Base-by-base conservation (phyloP, 2,329 filamentous ascomycete genomes). In the Thelonectria blattea region DNA sequence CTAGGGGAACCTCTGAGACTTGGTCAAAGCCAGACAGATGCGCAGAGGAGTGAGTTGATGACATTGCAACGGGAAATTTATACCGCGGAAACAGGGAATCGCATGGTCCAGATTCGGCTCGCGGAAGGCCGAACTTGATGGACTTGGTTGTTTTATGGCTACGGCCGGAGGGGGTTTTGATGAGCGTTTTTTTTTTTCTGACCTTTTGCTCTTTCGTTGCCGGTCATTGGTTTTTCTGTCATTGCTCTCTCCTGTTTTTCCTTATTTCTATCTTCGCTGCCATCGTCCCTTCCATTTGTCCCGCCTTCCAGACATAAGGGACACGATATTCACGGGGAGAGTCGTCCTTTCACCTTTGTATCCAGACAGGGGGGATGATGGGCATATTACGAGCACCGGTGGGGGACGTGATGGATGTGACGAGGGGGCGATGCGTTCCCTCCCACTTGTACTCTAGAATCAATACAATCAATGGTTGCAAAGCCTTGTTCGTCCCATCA, bases 381-480 rank as follows among this genome's bases (percentile, higher is more conserved):
- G 39, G 54, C 27, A 27, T 59, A 55, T 51, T 53, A 50, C 37
- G 50, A 47, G 48, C 55, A 60, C 34, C 3, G 50, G 51, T 51
- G 59, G 58, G 61, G 45, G 24, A 60, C 56, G 39, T 50, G 57
- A 48, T 57, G 58, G 43, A 52, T 27, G 46, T 32, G 58, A 60
- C 18, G 41, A 48, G 53, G 61, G 42, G 43, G 48, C 46, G 42
- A 51, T 48, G 42, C 47, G 46, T 60, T 56, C 62, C 52, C 42
- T 58, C 58, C 65, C 49, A 48, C 55, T 61, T 70, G 68, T 70
- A 70, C 51, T 69, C 58, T 69, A 68, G 67, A 47, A 47, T 30
- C 22, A 47, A 47, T 30, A 47, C 34, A 37, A 10, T 24, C 22
- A 30, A 47, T 47, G 14, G 22, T n/a, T 47, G 12, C 20, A 12